Percentiles rank a stretch among this genome's conserved stretches.
Evolutionary conservation across 345 rosid genomes (phyloP).

Genomic region (Dimocarpus longan): DNA sequence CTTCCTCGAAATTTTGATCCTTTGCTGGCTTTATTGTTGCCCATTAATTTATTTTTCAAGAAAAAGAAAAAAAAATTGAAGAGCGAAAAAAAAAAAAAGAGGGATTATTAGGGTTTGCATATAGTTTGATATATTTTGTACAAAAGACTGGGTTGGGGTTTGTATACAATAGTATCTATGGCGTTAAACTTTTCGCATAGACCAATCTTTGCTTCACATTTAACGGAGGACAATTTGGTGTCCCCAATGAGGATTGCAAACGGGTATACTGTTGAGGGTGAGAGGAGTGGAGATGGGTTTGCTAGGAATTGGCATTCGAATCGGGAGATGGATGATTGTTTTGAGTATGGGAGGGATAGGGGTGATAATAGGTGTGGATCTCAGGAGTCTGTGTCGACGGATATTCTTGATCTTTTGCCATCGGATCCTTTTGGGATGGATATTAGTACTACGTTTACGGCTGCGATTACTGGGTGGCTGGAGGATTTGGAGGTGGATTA

Average conservation of each 20-base stretch:
- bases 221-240: constrained; percentile 69
- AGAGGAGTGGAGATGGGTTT: constrained; percentile 44
- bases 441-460: constrained; percentile 75
- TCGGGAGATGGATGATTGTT: constrained; percentile 50
- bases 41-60: background rate
- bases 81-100: background rate
- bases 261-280: constrained; percentile 65
- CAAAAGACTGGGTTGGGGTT: constrained; percentile 23
- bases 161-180: constrained; percentile 44
- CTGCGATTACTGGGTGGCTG: constrained; percentile 85
- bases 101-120: constrained; percentile 25
- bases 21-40: background rate
- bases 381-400: constrained; percentile 70
- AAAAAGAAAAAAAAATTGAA: constrained; percentile 7
- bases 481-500: constrained; percentile 79
- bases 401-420: constrained; percentile 84
- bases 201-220: constrained; percentile 57
- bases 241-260: constrained; percentile 67
- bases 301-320: constrained; percentile 44
- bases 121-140: constrained; percentile 20
- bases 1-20: constrained; percentile 1
- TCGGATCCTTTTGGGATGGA: constrained; percentile 98
- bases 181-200: constrained; percentile 87
- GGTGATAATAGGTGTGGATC: constrained; percentile 46
- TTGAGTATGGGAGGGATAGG: constrained; percentile 63